Evolutionary conservation across 305 asterid species (phyloP).

Genomic region (Fraxinus albicans): DNA sequence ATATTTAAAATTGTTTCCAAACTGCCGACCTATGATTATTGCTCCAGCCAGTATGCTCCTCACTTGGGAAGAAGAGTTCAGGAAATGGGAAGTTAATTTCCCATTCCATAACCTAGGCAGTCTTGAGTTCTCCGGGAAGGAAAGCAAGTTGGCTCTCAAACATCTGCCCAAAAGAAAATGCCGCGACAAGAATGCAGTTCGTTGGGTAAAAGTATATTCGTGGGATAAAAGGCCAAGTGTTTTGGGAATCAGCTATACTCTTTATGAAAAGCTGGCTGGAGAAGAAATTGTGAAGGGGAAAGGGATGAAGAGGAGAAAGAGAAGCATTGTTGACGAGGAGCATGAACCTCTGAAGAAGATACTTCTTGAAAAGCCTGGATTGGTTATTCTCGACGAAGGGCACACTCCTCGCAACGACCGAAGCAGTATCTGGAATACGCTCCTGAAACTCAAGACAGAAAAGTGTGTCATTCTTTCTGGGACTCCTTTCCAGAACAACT

Average conservation of each 20-base stretch:
- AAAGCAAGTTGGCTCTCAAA: constrained; percentile 19
- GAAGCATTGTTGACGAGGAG: neutral
- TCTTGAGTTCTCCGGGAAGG: constrained; percentile 35
- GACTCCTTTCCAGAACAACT: constrained; percentile 76
- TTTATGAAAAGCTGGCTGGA: constrained; percentile 42
- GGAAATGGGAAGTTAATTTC: constrained; percentile 50
- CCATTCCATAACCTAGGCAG: constrained; percentile 60
- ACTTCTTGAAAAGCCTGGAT: neutral
- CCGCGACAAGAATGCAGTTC: constrained; percentile 23
- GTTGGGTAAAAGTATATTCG: constrained; percentile 32
- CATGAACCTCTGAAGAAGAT: neutral
- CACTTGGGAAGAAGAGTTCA: constrained; percentile 80
- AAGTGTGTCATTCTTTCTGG: neutral
- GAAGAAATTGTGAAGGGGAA: constrained; percentile 11
- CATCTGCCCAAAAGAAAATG: constrained; percentile 7
- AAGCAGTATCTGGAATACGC: neutral
- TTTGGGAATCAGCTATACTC: neutral
- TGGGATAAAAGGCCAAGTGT: constrained; percentile 35
- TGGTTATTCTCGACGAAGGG: neutral
- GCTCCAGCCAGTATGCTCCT: constrained; percentile 60
- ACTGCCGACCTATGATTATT: constrained; percentile 50
- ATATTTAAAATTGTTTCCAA: constrained; percentile 48
- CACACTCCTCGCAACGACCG: neutral
- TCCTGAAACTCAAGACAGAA: neutral
- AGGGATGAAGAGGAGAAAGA: neutral